Evolutionary conservation across 2,329 filamentous ascomycete species (phyloP), one percentile per base, ranked within the genome.

Genomic region (Lachnellula hyalina): DNA sequence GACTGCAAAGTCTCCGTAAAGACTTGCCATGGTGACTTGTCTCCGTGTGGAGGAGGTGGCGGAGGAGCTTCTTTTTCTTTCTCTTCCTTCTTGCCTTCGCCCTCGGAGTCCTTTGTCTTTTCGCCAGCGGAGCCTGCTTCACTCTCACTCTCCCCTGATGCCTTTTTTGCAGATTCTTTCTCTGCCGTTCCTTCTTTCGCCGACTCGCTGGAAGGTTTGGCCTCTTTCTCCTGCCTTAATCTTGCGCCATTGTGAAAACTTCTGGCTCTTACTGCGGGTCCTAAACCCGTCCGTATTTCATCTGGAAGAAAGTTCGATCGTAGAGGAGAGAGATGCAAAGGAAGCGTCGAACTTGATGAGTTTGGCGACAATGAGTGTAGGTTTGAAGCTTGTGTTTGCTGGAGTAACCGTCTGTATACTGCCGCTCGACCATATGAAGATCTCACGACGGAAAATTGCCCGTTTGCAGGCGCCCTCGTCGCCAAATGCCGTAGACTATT

Each of bases 1-100:
- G 80, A 81, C 71, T 90, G 84, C 74, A 99, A 83, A n/a, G 94
- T 99, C 70, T 99, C 94, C 68, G 90, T 90, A 76, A 99, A 99
- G 34, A 99, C 94, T 71, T 97, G 90, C 92, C 94, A 97, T 52
- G 94, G 94, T 3, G 93, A 94, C 79, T 99, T 99, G 76, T 96
- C 91, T 58, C 94, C 94, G 69, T 99, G 94, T 19, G 92, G 93
- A n/a, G 94, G 93, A 14, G 92, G 93, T 21, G 93, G 90, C 12
- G 92, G 86, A 28, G 83, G 73, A 58, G 90, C 83, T 69, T 85
- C 80, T 70, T 86, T 79, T 68, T 82, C 75, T 65, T 83, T 76
- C 54, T 79, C 57, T 66, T 66, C 55, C 45, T 74, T 68, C 55
- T 73, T 70, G 36, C 79, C 72, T 45, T 74, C 56, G 34, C 73